A percentile compares a stretch with the other conserved stretches of the same genome.
These are phyloP conservation scores for Paraphoma chrysanthemicola DNA, from an alignment of 2,329 filamentous ascomycete species.

Conservation along the genomic window DNA sequence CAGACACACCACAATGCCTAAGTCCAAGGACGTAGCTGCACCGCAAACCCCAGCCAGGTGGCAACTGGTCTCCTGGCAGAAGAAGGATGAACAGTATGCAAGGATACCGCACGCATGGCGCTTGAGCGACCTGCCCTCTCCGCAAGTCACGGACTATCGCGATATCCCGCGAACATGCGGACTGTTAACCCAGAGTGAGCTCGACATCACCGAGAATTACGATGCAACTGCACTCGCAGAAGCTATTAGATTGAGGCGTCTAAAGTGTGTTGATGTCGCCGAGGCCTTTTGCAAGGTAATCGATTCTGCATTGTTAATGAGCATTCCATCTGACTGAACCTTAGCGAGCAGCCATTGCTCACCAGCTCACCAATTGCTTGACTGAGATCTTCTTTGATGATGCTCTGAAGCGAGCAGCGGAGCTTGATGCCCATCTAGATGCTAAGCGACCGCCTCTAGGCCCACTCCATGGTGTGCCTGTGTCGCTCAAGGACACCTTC, in stretches of 20 bases:
- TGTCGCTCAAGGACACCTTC: slow-evolving; percentile 59
- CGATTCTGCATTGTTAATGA: too few species aligned
- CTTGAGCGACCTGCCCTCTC: slow-evolving; percentile 35
- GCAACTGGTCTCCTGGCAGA: slow-evolving; percentile 50
- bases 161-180: slow-evolving; percentile 61
- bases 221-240: slow-evolving; percentile 53
- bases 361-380: slow-evolving; percentile 54
- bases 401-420: slow-evolving; percentile 42
- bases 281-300: slow-evolving; percentile 54
- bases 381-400: slow-evolving; percentile 49
- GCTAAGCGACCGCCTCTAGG: slow-evolving; percentile 51
- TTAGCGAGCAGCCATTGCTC: slow-evolving; percentile 55
- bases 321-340: background rate
- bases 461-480: slow-evolving; percentile 55
- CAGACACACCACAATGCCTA: slow-evolving; percentile 15
- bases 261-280: slow-evolving; percentile 49
- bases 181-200: slow-evolving; percentile 58
- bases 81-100: slow-evolving; percentile 50
- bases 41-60: slow-evolving; percentile 36
- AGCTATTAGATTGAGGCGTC: slow-evolving; percentile 41
- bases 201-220: slow-evolving; percentile 63
- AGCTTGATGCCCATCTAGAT: slow-evolving; percentile 51
- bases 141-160: slow-evolving; percentile 42
- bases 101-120: slow-evolving; percentile 55
- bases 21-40: slow-evolving; percentile 9